Evolutionary conservation across 208 protist genomes (phyloP).

Genomic region (Porcisia deanei): DNA sequence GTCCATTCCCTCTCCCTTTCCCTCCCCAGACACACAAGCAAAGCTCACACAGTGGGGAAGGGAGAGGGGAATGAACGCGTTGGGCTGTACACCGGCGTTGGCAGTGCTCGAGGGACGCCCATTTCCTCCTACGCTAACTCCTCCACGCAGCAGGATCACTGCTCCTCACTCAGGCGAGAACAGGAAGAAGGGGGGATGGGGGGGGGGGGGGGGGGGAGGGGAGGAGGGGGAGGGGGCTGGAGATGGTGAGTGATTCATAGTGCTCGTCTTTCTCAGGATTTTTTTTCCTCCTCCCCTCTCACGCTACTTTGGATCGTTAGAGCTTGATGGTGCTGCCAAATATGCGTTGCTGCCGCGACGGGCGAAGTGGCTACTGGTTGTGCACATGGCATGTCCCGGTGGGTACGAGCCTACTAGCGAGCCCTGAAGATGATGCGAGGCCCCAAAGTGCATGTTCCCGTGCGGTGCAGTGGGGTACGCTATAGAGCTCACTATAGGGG

Average conservation of each 20-base stretch:
- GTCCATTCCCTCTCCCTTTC: too few species aligned
- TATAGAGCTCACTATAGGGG: slow-evolving; percentile 16
- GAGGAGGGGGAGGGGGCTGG: too few species aligned
- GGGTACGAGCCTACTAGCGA: slow-evolving; percentile 7
- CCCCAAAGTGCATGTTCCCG: slow-evolving; percentile 28
- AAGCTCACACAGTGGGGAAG: background rate
- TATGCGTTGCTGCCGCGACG: slow-evolving; percentile 19
- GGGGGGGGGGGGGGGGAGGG: too few species aligned
- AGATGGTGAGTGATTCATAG: background rate
- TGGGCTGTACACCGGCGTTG: background rate
- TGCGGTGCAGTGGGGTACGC: slow-evolving; percentile 12
- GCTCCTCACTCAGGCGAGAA: background rate
- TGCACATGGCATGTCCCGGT: slow-evolving; percentile 2
- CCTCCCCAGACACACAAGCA: too few species aligned
- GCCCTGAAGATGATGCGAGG: slow-evolving; percentile 17
- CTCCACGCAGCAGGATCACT: background rate
- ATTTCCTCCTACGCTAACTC: background rate
- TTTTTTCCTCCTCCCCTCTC: too few species aligned
- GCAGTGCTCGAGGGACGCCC: background rate
- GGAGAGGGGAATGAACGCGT: background rate
- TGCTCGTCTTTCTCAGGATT: background rate
- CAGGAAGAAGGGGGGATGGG: background rate
- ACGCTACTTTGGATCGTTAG: background rate
- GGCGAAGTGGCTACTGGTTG: slow-evolving; percentile 27
- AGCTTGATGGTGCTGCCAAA: slow-evolving; percentile 8